Evolutionary conservation across 176 grass and related monocot genomes (phyloP), one percentile per base, ranked within the genome.

Genomic region (Avena eriantha): DNA sequence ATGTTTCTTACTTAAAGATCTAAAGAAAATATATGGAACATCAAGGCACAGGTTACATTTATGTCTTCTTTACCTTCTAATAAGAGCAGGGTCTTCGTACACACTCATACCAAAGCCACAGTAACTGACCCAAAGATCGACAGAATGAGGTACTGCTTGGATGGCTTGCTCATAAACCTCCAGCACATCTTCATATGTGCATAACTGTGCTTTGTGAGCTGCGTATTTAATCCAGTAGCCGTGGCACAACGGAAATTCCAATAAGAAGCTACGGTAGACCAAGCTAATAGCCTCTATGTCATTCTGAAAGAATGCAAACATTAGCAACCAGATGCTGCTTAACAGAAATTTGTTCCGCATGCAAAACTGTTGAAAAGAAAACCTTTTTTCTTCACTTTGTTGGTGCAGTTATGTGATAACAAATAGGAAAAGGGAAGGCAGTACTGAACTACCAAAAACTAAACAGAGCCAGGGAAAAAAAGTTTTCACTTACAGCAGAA

Each of bases 161-260:
- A 95, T 47, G 1, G 96, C 93, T 85, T 91, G 88, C 87, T 95
- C 96, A 76, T 92, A 98, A 61, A 90, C 77, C 79, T 90, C 86
- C 79, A 89, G 69, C 12, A 87, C 84, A 64, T 98, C 84, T 78
- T 79, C 66, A 46, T 65, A 82, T 78, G 74, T 88, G 73, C 90
- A 93, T 67, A 98, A 69, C 5, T 74, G 83, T 83, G 88, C 85
- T 88, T 88, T 94, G 78, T 95, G 91, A 78, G 66, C 80, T 80
- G 85, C 90, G 79, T 95, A 98, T 69, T 94, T 95, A 58, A 93
- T 93, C 96, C 96, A 98, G 68, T 92, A 95, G 75, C 88, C 90
- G 60, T 92, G 78, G 82, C 91, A 98, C 81, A 95, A 86, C 77
- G 93, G 96, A 92, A 92, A 95, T 79, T 98, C 88, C 69, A 78